Base-by-base conservation (phyloP, 2,329 filamentous ascomycete species). In the Huntiella savannae region DNA sequence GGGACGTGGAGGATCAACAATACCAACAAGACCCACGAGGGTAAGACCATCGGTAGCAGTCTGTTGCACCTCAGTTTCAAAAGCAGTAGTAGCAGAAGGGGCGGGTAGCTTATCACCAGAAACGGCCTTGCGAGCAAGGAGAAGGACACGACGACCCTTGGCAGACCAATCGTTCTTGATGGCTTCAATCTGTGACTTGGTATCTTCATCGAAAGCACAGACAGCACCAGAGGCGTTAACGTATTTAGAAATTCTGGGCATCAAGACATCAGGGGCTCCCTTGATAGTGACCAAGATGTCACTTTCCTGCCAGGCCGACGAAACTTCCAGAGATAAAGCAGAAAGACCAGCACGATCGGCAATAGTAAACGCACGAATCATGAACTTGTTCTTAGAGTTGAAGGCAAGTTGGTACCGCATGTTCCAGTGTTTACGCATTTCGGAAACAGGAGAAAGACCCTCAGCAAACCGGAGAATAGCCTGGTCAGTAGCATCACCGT, bases 251-350 rank as follows among this genome's bases (percentile, higher is more conserved):
- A 84, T 80, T 68, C 91, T 98, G 50, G 91, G 82, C 55, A 94
- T 87, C 51, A 98, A 73, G 54, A 98, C 79, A 8, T 98, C 91
- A 4, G 91, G 91, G n/a, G 92, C 91, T 55, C 91, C 91, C 66
- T 98, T 98, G 54, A 98, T 76, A 62, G 45, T 70, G 67, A 49
- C 73, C 77, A 48, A 72, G 70, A 53, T 79, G 72, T 52, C 92
- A 84, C 50, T 96, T 67, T 33, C 96, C 91, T 43, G 92, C 98
- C 91, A 98, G 96, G 63, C 88, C 95, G 74, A 96, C 96, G 52
- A 91, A 77, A 63, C 96, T 88, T 56, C 91, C 77, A 2, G 91
- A 95, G 65, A 98, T 96, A 60, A 96, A 88, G 55, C 85, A 96
- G 10, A 85, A 93, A 10, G 87, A 79, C 49, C 93, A 69, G 39